A percentile compares a stretch with the other conserved stretches of the same genome.
Evolutionary conservation across 768 basidiomycete species (phyloP).

Genomic region (Mycena rebaudengoi): DNA sequence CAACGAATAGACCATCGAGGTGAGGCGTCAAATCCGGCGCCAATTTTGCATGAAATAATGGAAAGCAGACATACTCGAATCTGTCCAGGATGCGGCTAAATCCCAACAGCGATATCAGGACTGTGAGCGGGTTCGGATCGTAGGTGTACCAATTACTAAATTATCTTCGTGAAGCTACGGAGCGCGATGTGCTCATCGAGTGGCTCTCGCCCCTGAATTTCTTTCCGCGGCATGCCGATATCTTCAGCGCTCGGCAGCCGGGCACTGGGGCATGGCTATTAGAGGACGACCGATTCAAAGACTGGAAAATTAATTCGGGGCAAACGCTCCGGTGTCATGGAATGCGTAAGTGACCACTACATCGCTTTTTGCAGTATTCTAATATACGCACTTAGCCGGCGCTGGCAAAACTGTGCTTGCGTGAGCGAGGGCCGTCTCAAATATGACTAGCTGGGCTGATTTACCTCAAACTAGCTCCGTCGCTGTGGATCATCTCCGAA

Average conservation of each 20-base stretch:
- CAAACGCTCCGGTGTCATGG: constrained; percentile 5
- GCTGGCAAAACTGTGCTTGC: constrained; percentile 14
- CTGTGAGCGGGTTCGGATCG: background rate
- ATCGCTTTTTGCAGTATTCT: background rate
- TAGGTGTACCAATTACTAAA: background rate
- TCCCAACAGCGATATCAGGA: background rate
- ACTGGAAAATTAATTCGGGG: background rate
- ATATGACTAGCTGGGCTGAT: no score
- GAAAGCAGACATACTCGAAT: background rate
- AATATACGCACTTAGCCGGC: background rate
- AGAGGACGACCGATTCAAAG: background rate
- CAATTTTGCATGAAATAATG: background rate
- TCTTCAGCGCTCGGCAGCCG: background rate
- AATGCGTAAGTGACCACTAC: background rate
- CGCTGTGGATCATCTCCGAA: constrained; percentile 1
- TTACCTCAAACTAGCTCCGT: background rate
- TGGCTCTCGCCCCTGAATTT: constrained; percentile 11
- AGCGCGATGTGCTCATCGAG: constrained; percentile 1
- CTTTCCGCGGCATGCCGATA: background rate
- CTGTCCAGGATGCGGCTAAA: background rate
- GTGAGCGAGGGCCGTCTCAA: no score
- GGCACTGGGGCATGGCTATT: constrained; percentile 11
- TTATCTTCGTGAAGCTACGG: background rate
- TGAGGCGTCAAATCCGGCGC: background rate
- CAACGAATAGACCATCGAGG: background rate